Percentiles rank a stretch among this genome's conserved stretches.
Conservation (phyloP, 768 basidiomycete genomes). For the Auricularia cornea region DNA sequence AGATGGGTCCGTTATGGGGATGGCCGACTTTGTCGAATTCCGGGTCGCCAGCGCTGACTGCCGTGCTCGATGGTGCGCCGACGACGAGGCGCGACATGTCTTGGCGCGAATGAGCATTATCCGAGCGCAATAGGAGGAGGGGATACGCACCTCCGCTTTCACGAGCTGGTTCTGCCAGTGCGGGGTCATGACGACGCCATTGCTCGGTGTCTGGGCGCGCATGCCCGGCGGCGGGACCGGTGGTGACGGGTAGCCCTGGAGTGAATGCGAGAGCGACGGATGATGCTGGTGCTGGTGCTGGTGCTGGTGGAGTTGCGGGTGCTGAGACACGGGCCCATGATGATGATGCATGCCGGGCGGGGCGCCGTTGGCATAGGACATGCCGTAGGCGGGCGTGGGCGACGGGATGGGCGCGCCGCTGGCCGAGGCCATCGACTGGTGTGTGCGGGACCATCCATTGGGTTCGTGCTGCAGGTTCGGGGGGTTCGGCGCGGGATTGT, state of each 20-base stretch:
- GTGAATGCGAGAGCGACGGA: conserved; percentile 58
- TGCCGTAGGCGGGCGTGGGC: conserved; percentile 63
- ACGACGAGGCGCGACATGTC: conserved; percentile 78
- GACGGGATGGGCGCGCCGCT: conserved; percentile 51
- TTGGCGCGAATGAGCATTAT: no score
- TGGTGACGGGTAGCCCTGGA: conserved; percentile 53
- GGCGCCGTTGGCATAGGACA: conserved; percentile 58
- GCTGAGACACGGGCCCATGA: conserved; percentile 47
- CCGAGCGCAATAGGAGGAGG: no score
- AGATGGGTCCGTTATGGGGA: conserved; percentile 80
- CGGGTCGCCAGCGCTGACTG: conserved; percentile 93
- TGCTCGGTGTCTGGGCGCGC: conserved; percentile 34
- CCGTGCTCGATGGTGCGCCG: conserved; percentile 89
- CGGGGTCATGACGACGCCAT: conserved; percentile 46
- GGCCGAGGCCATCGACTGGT: conserved; percentile 41
- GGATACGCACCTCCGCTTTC: conserved; percentile 75
- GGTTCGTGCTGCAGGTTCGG: conserved; percentile 52
- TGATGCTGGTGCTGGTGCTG: conserved; percentile 77
- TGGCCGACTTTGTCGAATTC: conserved; percentile 75
- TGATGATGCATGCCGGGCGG: conserved; percentile 48
- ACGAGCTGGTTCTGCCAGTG: conserved; percentile 93
- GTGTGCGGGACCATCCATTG: conserved; percentile 56
- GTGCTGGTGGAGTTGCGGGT: conserved; percentile 36
- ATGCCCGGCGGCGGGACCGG: conserved; percentile 53
- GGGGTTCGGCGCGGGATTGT: conserved; percentile 1